These are phyloP conservation scores for Rhodomyrtus tomentosa DNA, from an alignment of 345 rosid species.

Conservation along the genomic window DNA sequence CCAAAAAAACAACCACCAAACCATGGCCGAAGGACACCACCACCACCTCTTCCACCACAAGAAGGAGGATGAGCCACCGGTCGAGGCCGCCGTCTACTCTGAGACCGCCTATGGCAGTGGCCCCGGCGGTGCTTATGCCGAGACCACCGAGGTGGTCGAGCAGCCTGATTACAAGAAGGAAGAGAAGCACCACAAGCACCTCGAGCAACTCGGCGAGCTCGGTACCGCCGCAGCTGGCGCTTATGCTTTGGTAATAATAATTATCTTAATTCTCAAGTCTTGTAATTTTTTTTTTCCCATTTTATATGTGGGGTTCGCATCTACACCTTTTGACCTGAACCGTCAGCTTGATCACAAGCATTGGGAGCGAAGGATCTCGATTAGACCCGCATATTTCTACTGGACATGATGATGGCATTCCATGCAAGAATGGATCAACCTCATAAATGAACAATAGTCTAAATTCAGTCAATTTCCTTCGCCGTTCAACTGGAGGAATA, in stretches of 20 bases:
- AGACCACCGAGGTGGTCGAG: too few species aligned
- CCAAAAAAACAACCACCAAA: neutral
- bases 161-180: too few species aligned
- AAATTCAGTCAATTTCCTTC: neutral
- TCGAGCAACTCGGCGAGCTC: too few species aligned
- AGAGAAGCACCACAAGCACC: too few species aligned
- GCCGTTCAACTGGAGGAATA: neutral
- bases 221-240: too few species aligned
- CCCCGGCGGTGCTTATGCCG: neutral
- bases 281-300: too few species aligned
- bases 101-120: slow-evolving; percentile 3
- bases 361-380: neutral
- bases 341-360: neutral
- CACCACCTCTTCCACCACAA: slow-evolving; percentile 33
- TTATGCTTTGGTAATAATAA: too few species aligned
- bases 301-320: too few species aligned
- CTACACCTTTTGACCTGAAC: too few species aligned
- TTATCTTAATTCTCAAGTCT: too few species aligned
- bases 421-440: neutral
- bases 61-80: slow-evolving; percentile 8
- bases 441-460: neutral
- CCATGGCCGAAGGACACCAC: slow-evolving; percentile 38
- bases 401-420: neutral
- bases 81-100: slow-evolving; percentile 7
- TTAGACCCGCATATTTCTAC: neutral